Evolutionary conservation across 2,329 filamentous ascomycete species (phyloP).

Genomic region (Aspergillus calidoustus): DNA sequence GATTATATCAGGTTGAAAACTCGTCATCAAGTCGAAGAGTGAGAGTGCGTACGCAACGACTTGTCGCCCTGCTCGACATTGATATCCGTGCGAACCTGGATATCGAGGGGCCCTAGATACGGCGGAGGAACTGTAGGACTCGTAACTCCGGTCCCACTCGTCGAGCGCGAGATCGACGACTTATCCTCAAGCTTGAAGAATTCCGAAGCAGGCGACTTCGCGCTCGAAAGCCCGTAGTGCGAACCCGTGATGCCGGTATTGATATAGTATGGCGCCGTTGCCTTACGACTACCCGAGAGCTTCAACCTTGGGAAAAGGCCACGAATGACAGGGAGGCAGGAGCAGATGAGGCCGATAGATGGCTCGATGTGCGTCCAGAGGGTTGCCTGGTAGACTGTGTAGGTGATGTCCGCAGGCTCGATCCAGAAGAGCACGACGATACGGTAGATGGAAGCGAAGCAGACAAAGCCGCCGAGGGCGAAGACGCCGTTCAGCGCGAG

Average conservation of each 20-base stretch:
- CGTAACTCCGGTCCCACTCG: slow-evolving; percentile 16
- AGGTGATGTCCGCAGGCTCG: slow-evolving; percentile 33
- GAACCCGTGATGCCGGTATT: slow-evolving; percentile 33
- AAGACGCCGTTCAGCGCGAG: slow-evolving; percentile 40
- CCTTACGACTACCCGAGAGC: slow-evolving; percentile 27
- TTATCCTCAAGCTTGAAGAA: slow-evolving; percentile 36
- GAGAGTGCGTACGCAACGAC: slow-evolving; percentile 21
- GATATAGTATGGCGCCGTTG: slow-evolving; percentile 31
- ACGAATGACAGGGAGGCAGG: slow-evolving; percentile 41
- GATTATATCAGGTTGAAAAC: not conserved
- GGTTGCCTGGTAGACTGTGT: slow-evolving; percentile 39
- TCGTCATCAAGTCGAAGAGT: not conserved
- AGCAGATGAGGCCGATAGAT: slow-evolving; percentile 40
- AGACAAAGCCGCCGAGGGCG: slow-evolving; percentile 38
- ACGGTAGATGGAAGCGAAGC: slow-evolving; percentile 43
- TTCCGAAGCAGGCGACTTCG: slow-evolving; percentile 32
- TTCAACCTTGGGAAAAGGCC: slow-evolving; percentile 38
- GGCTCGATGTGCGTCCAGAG: slow-evolving; percentile 44
- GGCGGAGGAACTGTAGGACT: slow-evolving; percentile 20
- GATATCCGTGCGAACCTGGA: slow-evolving; percentile 39
- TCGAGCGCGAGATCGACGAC: slow-evolving; percentile 20
- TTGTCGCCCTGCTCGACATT: slow-evolving; percentile 30
- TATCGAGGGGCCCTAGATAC: slow-evolving; percentile 25
- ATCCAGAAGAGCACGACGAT: slow-evolving; percentile 43
- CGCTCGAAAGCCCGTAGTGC: slow-evolving; percentile 29